Percentiles rank a stretch among this genome's conserved stretches.
Evolutionary conservation across 2,329 filamentous ascomycete genomes (phyloP).

Genomic region (Botryosphaeria dothidea): DNA sequence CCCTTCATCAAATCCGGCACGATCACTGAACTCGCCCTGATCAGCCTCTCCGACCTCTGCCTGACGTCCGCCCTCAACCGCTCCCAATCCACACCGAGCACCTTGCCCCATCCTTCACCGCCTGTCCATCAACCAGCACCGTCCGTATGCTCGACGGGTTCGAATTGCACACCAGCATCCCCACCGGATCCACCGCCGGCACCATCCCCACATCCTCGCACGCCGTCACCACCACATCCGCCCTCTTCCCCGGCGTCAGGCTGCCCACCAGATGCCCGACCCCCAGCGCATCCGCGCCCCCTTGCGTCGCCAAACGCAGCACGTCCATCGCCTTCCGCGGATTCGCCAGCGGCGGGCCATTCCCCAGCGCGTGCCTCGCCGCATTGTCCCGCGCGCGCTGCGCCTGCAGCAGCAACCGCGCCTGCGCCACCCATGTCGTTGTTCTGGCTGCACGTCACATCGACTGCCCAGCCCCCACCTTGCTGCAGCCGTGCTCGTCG

Average conservation of each 20-base stretch:
- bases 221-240: not conserved
- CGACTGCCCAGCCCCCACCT: not conserved
- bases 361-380: not conserved
- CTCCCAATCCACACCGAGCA: not conserved
- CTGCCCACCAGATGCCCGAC: not conserved
- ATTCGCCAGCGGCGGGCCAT: not conserved
- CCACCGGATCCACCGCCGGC: not conserved
- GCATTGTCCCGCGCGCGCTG: not conserved
- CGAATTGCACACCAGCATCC: constrained; percentile 3
- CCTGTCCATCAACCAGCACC: not conserved
- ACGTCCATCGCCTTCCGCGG: not conserved
- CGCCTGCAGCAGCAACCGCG: not conserved
- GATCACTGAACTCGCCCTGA: not conserved
- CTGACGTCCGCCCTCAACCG: not conserved
- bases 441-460: not conserved
- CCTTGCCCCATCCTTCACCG: not conserved
- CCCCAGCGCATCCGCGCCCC: not conserved
- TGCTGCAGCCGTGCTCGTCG: not conserved
- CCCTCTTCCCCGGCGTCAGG: not conserved
- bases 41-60: not conserved
- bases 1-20: not conserved
- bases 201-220: not conserved
- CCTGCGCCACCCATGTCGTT: not conserved
- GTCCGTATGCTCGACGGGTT: not conserved
- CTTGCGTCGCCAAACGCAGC: not conserved